phyloP scores from a whole-genome alignment of 352 stramenopile species.

The Globisporangium takayamanum region DNA sequence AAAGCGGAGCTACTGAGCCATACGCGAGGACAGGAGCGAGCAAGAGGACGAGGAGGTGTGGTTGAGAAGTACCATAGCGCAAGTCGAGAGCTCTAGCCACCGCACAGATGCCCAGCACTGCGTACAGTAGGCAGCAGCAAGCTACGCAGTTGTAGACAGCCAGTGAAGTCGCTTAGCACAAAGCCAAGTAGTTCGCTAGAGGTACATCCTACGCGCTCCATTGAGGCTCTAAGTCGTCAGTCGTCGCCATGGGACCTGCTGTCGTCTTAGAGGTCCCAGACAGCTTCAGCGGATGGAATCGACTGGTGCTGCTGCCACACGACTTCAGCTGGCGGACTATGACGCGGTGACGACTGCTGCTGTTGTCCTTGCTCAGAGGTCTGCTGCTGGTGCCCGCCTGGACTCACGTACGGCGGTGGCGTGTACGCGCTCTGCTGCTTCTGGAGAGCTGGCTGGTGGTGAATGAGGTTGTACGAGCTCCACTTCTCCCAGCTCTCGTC shows the following conservation, averaged over 20 bases:
- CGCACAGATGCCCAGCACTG: too few species aligned
- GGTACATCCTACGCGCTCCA: too few species aligned
- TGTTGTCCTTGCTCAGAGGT: neutral
- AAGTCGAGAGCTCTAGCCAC: too few species aligned
- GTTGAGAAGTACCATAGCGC: too few species aligned
- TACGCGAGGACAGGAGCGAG: too few species aligned
- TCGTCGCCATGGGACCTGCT: neutral
- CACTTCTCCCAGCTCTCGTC: conserved; percentile 80
- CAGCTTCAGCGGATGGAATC: conserved; percentile 39
- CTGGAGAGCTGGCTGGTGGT: conserved; percentile 27
- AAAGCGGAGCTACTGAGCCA: too few species aligned
- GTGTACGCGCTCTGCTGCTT: conserved; percentile 33
- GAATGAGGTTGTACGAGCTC: conserved; percentile 71
- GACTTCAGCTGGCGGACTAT: conserved; percentile 30
- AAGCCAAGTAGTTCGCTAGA: too few species aligned
- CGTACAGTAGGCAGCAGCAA: too few species aligned
- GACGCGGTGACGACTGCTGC: neutral
- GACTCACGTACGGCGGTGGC: conserved; percentile 46
- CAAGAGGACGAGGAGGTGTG: too few species aligned
- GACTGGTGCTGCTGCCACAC: conserved; percentile 30
- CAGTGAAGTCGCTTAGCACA: too few species aligned
- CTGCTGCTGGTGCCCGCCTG: neutral
- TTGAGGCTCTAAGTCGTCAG: neutral
- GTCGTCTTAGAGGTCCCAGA: conserved; percentile 58
- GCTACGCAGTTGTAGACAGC: too few species aligned